Evolutionary conservation across 371 early-diverging fungal genomes (phyloP), one percentile per base, ranked within the genome.

Genomic region (Mucor piriformis): DNA sequence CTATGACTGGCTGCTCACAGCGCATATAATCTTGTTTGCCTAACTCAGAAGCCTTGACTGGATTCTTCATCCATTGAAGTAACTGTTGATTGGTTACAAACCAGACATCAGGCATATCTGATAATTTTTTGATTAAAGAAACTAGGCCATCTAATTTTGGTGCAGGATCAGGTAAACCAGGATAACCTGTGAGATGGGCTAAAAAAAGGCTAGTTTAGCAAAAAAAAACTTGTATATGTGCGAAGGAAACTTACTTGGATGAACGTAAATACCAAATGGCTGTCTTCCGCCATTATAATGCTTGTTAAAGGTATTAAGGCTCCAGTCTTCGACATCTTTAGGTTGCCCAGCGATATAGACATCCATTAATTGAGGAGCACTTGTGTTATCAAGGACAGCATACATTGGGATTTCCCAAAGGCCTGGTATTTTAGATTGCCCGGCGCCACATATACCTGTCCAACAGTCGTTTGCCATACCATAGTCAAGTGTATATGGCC

Each of bases 331-430:
- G 13, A 84, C 80, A 32, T 67, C 65, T 15, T 71, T 63, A 2
- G 84, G 81, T 12, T 59, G 48, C 3, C 78, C 82, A 15, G 79
- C 75, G 57, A 87, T 70, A 50, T 84, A 85, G 1, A 84, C 83
- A 66, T 90, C 91, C 91, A 90, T 90, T 35, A 83, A 57, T 53
- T 86, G 84, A 10, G 76, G 70, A 2, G 70, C 63, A 20, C 64
- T 66, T 0, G 61, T 55, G 24, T 80, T 67, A 51, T 76, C 79
- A 12, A 67, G 57, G 0, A 80, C 75, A 7, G 76, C 46, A 25
- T 77, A 72, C 87, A 89, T 84, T 7, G 89, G 91, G 23, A 91
- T 76, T 63, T 91, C 89, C 86, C 88, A 91, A 50, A 89, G 59
- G 6, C 89, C 89, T 0, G 85, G 86, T 8, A 77, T 53, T n/a